A percentile compares a stretch with the other conserved stretches of the same genome.
These are phyloP conservation scores for Litsea cubeba DNA, from an alignment of 164 flowering plant genomes.

Conservation along the genomic window DNA sequence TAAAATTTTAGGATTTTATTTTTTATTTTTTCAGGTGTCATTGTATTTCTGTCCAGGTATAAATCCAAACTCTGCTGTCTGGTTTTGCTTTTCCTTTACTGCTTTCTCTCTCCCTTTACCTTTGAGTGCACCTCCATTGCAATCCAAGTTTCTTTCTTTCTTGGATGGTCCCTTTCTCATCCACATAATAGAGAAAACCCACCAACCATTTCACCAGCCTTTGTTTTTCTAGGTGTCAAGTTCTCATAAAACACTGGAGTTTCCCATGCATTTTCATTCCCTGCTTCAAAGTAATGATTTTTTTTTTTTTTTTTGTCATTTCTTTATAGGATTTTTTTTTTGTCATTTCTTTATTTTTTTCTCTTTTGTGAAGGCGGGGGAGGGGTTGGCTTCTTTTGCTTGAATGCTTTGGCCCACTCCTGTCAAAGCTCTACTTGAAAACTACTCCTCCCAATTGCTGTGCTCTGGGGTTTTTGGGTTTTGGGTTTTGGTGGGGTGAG, in stretches of 20 bases:
- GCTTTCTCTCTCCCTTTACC: slow-evolving; percentile 23
- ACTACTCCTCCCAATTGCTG: slow-evolving; percentile 32
- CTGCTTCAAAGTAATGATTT: slow-evolving; percentile 9
- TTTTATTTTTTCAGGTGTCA: too few species aligned
- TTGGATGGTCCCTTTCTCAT: slow-evolving; percentile 24
- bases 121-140: slow-evolving; percentile 60
- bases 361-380: too few species aligned
- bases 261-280: slow-evolving; percentile 17
- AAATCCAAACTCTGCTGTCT: slow-evolving; percentile 15
- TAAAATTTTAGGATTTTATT: too few species aligned
- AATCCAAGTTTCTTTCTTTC: slow-evolving; percentile 58
- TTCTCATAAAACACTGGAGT: slow-evolving; percentile 5
- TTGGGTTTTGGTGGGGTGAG: slow-evolving; percentile 27
- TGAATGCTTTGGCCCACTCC: slow-evolving; percentile 35
- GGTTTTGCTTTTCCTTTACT: slow-evolving; percentile 40
- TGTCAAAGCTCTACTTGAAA: slow-evolving; percentile 31
- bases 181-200: slow-evolving; percentile 22
- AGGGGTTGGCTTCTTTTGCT: slow-evolving; percentile 6
- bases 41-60: slow-evolving; percentile 14
- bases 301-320: background rate
- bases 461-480: slow-evolving; percentile 11
- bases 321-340: too few species aligned
- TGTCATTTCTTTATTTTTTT: too few species aligned
- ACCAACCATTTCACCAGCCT: slow-evolving; percentile 50
- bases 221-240: slow-evolving; percentile 12